phyloP scores from a whole-genome alignment of 768 basidiomycete species.

The Wakefieldia striispora region DNA sequence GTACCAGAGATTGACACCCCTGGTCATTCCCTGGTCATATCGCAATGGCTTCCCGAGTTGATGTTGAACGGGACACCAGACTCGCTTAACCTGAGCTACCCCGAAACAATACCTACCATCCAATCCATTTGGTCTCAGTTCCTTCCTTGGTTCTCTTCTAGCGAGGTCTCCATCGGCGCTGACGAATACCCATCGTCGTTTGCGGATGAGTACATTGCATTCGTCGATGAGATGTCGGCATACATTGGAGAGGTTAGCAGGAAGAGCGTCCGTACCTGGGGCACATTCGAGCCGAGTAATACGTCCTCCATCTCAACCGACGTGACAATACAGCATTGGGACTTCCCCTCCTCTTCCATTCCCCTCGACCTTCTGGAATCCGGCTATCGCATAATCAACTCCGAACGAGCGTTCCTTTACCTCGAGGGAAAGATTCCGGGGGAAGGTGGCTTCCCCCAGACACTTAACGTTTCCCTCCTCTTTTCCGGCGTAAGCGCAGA shows the following conservation, averaged over 20 bases:
- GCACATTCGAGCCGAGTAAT: conserved; percentile 39
- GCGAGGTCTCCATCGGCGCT: conserved; percentile 46
- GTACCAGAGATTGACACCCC: conserved; percentile 46
- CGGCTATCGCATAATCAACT: conserved; percentile 39
- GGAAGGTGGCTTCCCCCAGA: conserved; percentile 33
- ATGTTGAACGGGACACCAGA: conserved; percentile 36
- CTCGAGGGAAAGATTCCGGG: conserved; percentile 36
- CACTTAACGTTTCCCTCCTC: conserved; percentile 29
- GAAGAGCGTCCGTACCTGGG: conserved; percentile 44
- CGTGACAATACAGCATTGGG: conserved; percentile 47
- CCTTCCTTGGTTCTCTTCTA: conserved; percentile 38
- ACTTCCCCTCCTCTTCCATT: conserved; percentile 32
- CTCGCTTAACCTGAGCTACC: conserved; percentile 38
- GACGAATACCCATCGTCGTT: conserved; percentile 40
- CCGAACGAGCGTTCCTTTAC: conserved; percentile 36
- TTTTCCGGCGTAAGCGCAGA: conserved; percentile 29
- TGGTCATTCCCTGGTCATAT: conserved; percentile 43
- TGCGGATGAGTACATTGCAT: conserved; percentile 42
- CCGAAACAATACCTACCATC: conserved; percentile 42
- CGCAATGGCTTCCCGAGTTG: conserved; percentile 45
- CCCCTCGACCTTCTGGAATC: conserved; percentile 33
- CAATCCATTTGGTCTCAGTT: conserved; percentile 43
- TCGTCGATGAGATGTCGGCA: conserved; percentile 42
- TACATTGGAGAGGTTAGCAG: conserved; percentile 32
- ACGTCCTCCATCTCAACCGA: conserved; percentile 36